phyloP scores from a whole-genome alignment of 345 rosid genomes.

The Laguncularia racemosa region DNA sequence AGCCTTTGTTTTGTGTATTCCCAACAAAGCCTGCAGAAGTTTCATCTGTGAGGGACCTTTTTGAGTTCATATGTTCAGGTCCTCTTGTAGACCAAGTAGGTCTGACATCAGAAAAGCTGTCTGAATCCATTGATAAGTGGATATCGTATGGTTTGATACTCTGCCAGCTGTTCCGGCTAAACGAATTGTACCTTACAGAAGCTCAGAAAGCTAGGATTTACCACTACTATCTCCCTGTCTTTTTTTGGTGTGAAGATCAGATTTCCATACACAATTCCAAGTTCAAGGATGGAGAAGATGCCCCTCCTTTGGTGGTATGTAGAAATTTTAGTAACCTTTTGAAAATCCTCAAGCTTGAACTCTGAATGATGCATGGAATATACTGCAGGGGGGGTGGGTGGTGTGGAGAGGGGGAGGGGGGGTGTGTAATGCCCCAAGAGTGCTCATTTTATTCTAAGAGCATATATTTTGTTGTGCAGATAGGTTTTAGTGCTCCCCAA shows the following conservation, averaged over 20 bases:
- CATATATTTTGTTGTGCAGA: constrained; percentile 30
- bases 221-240: constrained; percentile 92
- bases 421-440: too few relatives aligned
- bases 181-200: constrained; percentile 53
- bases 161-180: constrained; percentile 61
- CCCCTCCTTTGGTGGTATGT: constrained; percentile 88
- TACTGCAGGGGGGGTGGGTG: too few relatives aligned
- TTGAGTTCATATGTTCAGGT: constrained; percentile 70
- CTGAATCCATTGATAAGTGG: constrained; percentile 77
- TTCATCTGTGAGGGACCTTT: constrained; percentile 72
- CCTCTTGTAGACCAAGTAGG: constrained; percentile 67
- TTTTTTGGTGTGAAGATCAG: constrained; percentile 88
- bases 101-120: constrained; percentile 50
- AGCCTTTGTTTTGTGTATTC: constrained; percentile 18
- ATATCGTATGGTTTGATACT: constrained; percentile 51
- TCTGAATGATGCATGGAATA: background rate
- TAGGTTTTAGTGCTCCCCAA: constrained; percentile 97
- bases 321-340: background rate
- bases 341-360: background rate
- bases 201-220: constrained; percentile 76
- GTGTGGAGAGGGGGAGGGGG: too few relatives aligned
- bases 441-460: background rate
- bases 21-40: constrained; percentile 54
- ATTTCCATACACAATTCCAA: constrained; percentile 55
- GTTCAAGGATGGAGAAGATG: constrained; percentile 62